Conservation (phyloP, 257 asterid genomes). For the Cordia subcordata region DNA sequence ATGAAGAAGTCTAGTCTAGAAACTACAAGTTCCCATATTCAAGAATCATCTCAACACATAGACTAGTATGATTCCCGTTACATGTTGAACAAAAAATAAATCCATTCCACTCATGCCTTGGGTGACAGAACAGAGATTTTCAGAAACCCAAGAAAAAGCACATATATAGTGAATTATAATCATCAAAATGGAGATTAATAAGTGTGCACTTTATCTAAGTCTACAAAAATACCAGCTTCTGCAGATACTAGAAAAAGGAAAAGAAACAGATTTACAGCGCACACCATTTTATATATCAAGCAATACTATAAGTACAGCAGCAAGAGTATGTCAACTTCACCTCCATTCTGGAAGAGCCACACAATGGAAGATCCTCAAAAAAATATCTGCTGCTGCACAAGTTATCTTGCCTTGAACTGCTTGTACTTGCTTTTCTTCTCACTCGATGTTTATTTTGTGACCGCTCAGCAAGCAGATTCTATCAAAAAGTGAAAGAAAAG, state of each 20-base stretch:
- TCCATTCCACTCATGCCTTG: too few species aligned
- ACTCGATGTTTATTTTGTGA: slow-evolving; percentile 24
- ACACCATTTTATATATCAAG: neutral
- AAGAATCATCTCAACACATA: too few species aligned
- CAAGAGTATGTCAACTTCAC: slow-evolving; percentile 19
- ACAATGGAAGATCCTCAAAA: slow-evolving; percentile 19
- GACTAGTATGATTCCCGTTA: too few species aligned
- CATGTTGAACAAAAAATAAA: too few species aligned
- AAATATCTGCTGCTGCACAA: slow-evolving; percentile 27
- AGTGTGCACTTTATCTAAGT: neutral
- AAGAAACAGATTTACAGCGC: neutral
- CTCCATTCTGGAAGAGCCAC: slow-evolving; percentile 22
- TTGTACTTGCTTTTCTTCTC: slow-evolving; percentile 22
- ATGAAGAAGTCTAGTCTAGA: too few species aligned
- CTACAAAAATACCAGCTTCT: neutral
- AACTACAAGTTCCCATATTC: too few species aligned
- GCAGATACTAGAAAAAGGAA: neutral
- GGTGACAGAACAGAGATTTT: too few species aligned
- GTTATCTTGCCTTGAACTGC: slow-evolving; percentile 15
- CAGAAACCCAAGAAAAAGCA: too few species aligned
- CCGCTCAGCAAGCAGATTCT: slow-evolving; percentile 26
- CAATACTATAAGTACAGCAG: neutral
- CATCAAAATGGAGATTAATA: too few species aligned
- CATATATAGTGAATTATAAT: too few species aligned
- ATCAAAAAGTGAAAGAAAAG: slow-evolving; percentile 1